Percentiles rank a stretch among this genome's conserved stretches.
Conservation (phyloP, 2,329 filamentous ascomycete genomes). For the Madurella fahalii region DNA sequence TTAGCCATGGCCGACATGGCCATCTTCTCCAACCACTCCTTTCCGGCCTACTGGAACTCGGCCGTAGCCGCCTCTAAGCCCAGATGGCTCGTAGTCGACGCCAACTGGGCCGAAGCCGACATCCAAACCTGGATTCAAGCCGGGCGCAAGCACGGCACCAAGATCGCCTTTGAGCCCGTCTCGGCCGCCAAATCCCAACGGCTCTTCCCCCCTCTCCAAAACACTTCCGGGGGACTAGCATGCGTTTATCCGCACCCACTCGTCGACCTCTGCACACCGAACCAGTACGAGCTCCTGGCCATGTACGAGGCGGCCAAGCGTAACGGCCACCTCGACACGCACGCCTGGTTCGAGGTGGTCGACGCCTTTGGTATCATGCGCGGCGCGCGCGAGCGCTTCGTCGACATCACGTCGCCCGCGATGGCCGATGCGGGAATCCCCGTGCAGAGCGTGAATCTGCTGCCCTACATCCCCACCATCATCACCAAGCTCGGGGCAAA, state of each 20-base stretch:
- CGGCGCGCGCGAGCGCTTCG: conserved; percentile 67
- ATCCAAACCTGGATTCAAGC: conserved; percentile 65
- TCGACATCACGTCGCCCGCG: conserved; percentile 59
- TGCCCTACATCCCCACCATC: conserved; percentile 83
- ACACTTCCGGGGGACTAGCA: conserved; percentile 30
- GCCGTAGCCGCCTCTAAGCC: conserved; percentile 54
- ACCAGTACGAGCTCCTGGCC: conserved; percentile 72
- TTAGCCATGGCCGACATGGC: conserved; percentile 95
- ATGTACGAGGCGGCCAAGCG: conserved; percentile 71
- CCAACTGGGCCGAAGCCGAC: conserved; percentile 70
- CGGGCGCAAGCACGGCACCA: conserved; percentile 51
- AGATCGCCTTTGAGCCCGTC: conserved; percentile 83
- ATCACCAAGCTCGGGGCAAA: conserved; percentile 75
- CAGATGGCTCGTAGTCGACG: conserved; percentile 81
- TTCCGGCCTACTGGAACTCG: conserved; percentile 56
- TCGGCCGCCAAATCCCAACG: conserved; percentile 72
- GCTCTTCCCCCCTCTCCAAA: conserved; percentile 51
- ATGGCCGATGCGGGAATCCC: conserved; percentile 79
- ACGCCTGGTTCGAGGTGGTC: conserved; percentile 74
- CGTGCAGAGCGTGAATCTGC: conserved; percentile 75
- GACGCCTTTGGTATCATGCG: conserved; percentile 72
- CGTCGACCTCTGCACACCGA: conserved; percentile 77
- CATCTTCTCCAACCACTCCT: conserved; percentile 62
- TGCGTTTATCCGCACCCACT: conserved; percentile 56
- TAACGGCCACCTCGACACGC: conserved; percentile 62